phyloP scores from a whole-genome alignment of 805 yeast species.

The Starmerella lactis-condensi region DNA sequence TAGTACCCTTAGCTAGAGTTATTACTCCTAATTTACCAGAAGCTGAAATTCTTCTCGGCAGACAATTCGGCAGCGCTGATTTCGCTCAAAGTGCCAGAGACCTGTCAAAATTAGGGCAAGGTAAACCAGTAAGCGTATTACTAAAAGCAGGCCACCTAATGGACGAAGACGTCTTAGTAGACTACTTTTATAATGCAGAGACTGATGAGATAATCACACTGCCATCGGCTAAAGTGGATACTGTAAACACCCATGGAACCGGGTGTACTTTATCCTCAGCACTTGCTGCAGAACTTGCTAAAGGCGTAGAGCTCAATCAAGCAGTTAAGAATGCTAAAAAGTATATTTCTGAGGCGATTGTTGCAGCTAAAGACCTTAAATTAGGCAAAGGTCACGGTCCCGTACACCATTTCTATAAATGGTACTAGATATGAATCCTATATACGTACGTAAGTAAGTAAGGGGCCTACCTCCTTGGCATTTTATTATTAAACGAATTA shows the following conservation, averaged over 20 bases:
- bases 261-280: slow-evolving; percentile 79
- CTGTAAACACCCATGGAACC: slow-evolving; percentile 64
- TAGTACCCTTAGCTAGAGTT: slow-evolving; percentile 38
- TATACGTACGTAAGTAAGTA: neutral
- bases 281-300: slow-evolving; percentile 57
- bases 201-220: slow-evolving; percentile 33
- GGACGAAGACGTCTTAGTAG: slow-evolving; percentile 10
- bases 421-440: slow-evolving; percentile 4
- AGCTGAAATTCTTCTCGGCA: slow-evolving; percentile 26
- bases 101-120: slow-evolving; percentile 14
- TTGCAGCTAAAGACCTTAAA: slow-evolving; percentile 28
- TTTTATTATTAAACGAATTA: slow-evolving; percentile 61
- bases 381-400: slow-evolving; percentile 45
- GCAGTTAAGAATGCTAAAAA: slow-evolving; percentile 41
- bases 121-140: slow-evolving; percentile 25
- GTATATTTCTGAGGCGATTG: slow-evolving; percentile 45
- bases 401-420: slow-evolving; percentile 38
- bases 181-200: slow-evolving; percentile 16
- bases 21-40: slow-evolving; percentile 65
- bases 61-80: slow-evolving; percentile 4
- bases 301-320: slow-evolving; percentile 28
- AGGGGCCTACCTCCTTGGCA: slow-evolving; percentile 23
- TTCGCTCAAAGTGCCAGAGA: slow-evolving; percentile 13
- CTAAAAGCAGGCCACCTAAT: slow-evolving; percentile 69
- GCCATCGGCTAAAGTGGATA: slow-evolving; percentile 29